Percentiles rank a stretch among this genome's conserved stretches.
Evolutionary conservation across 192 early-diverging fungal species (phyloP).

Genomic region (Funneliformis mosseae): DNA sequence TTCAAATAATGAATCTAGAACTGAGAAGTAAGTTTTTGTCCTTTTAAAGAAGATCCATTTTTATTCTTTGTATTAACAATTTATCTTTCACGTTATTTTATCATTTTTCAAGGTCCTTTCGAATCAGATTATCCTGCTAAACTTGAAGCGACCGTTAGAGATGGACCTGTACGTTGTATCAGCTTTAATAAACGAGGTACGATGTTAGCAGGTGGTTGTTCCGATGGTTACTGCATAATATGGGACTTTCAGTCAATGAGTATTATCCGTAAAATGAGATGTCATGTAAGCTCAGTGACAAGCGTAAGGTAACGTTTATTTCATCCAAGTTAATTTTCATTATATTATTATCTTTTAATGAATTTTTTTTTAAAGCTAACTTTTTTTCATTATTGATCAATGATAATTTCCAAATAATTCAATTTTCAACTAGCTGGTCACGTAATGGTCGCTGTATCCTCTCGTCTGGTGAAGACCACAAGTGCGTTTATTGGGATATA

Average conservation of each 20-base stretch:
- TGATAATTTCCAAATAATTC: not conserved
- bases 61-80: not conserved
- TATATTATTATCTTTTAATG: slow-evolving; percentile 2
- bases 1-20: slow-evolving; percentile 15
- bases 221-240: slow-evolving; percentile 77
- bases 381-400: slow-evolving; percentile 1
- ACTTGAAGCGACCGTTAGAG: slow-evolving; percentile 74
- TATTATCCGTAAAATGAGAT: slow-evolving; percentile 65
- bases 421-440: slow-evolving; percentile 69
- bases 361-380: not conserved
- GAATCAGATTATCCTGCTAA: slow-evolving; percentile 81
- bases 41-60: not conserved
- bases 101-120: slow-evolving; percentile 62
- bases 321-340: not conserved
- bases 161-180: slow-evolving; percentile 68
- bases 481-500: slow-evolving; percentile 90
- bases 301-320: slow-evolving; percentile 67
- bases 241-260: slow-evolving; percentile 92
- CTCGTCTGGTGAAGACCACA: slow-evolving; percentile 78
- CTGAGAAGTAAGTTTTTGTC: slow-evolving; percentile 6
- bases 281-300: slow-evolving; percentile 75
- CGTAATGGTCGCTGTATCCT: slow-evolving; percentile 76
- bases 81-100: too few relatives aligned
- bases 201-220: slow-evolving; percentile 77
- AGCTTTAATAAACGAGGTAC: slow-evolving; percentile 81